Conservation (phyloP, 78 protist genomes). For the Isochrysis galbana region DNA sequence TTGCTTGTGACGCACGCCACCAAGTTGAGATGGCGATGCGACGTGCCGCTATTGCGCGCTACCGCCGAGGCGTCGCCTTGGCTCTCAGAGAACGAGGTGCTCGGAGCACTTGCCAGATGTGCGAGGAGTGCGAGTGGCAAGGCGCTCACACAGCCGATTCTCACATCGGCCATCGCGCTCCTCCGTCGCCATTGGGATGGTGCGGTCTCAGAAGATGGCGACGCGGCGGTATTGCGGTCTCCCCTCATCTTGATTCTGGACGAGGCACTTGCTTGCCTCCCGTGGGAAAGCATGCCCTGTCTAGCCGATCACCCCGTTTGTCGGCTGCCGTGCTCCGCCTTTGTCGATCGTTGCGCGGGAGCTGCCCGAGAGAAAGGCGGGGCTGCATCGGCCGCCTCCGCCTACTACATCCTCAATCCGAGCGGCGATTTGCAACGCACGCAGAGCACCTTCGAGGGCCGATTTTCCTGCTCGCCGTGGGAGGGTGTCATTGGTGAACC, state of each 20-base stretch:
- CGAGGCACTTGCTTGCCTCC: slow-evolving; percentile 46
- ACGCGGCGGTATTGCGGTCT: not conserved
- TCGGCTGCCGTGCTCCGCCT: slow-evolving; percentile 5
- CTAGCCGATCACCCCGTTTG: not conserved
- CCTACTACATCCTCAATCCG: slow-evolving; percentile 63
- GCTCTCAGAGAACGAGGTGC: not conserved
- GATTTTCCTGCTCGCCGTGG: slow-evolving; percentile 37
- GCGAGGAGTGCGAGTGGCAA: too few species aligned
- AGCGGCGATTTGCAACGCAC: slow-evolving; percentile 55
- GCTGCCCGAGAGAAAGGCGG: not conserved
- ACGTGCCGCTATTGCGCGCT: not conserved
- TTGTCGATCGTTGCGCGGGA: not conserved
- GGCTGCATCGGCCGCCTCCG: not conserved
- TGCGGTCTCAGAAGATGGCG: not conserved
- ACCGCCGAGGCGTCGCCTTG: not conserved
- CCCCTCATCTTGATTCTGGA: slow-evolving; percentile 58
- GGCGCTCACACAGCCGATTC: too few species aligned
- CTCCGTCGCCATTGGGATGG: too few species aligned
- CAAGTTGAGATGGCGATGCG: not conserved
- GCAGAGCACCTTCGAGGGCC: slow-evolving; percentile 9
- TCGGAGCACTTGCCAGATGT: not conserved
- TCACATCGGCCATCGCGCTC: too few species aligned
- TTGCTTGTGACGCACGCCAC: not conserved
- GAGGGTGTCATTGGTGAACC: slow-evolving; percentile 54
- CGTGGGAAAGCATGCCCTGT: slow-evolving; percentile 44